These are phyloP conservation scores for Clavispora carvajalis DNA, from an alignment of 805 yeast species.

Conservation along the genomic window DNA sequence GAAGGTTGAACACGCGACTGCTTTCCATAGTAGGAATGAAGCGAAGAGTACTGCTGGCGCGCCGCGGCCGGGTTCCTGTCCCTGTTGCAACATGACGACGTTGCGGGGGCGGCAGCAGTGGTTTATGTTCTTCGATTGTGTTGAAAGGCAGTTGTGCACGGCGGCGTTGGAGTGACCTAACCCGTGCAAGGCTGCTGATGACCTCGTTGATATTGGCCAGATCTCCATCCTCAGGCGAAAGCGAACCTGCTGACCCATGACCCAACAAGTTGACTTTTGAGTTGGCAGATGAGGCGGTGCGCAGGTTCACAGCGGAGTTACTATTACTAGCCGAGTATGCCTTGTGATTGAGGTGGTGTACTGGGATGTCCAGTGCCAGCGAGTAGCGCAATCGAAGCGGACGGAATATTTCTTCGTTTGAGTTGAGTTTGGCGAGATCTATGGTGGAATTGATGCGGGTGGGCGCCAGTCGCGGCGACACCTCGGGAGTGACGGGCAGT, in stretches of 20 bases:
- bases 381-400: conserved; percentile 38
- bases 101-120: conserved; percentile 9
- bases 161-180: conserved; percentile 15
- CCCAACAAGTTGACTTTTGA: neutral
- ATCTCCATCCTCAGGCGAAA: conserved; percentile 12
- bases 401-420: conserved; percentile 31
- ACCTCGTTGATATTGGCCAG: conserved; percentile 14
- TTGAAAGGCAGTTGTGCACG: conserved; percentile 9
- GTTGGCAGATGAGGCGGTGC: conserved; percentile 15
- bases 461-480: conserved; percentile 39
- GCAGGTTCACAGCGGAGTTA: conserved; percentile 7
- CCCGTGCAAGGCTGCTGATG: conserved; percentile 11
- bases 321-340: conserved; percentile 34
- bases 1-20: neutral
- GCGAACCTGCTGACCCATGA: conserved; percentile 5
- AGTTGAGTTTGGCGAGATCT: conserved; percentile 30
- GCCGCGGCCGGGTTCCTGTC: neutral
- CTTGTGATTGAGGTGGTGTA: conserved; percentile 32
- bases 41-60: neutral
- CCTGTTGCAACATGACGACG: conserved; percentile 4
- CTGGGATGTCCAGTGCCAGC: conserved; percentile 34
- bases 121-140: neutral
- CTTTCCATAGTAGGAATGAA: neutral
- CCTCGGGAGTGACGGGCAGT: conserved; percentile 36
- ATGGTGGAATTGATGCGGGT: conserved; percentile 37